Percentiles rank a stretch among this genome's conserved stretches.
Evolutionary conservation across 495 filamentous ascomycete species (phyloP).

Genomic region (Ramalina intermedia): DNA sequence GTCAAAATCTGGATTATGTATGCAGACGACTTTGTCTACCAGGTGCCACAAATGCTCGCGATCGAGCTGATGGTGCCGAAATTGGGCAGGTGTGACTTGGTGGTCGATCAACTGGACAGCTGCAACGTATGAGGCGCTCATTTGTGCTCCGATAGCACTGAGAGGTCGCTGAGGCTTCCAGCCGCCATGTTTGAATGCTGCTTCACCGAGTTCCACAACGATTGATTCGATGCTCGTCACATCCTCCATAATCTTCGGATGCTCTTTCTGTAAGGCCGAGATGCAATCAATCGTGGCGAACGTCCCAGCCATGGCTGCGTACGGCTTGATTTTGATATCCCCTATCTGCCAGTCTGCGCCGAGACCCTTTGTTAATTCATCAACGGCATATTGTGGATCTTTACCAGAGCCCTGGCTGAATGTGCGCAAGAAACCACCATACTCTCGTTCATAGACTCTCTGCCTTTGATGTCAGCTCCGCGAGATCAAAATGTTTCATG

Average conservation of each 20-base stretch:
- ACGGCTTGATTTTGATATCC: slow-evolving; percentile 24
- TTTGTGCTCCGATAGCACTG: slow-evolving; percentile 27
- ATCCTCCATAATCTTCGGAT: slow-evolving; percentile 14
- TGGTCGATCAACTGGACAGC: slow-evolving; percentile 28
- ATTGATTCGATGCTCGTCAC: slow-evolving; percentile 16
- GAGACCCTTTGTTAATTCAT: slow-evolving; percentile 22
- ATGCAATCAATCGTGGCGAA: slow-evolving; percentile 23
- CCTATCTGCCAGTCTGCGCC: slow-evolving; percentile 25
- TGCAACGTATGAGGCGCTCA: slow-evolving; percentile 28
- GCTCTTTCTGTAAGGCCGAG: slow-evolving; percentile 13
- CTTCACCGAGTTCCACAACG: slow-evolving; percentile 18
- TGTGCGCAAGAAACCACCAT: slow-evolving; percentile 28
- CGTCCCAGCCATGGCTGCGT: slow-evolving; percentile 26
- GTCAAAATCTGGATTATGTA: slow-evolving; percentile 17
- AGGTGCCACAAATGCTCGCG: slow-evolving; percentile 26
- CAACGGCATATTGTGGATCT: slow-evolving; percentile 17
- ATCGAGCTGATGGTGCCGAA: slow-evolving; percentile 20
- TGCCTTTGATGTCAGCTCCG: too few relatives aligned
- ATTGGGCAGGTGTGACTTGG: slow-evolving; percentile 23
- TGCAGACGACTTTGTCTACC: slow-evolving; percentile 24
- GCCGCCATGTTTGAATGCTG: slow-evolving; percentile 25
- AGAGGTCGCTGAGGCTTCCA: slow-evolving; percentile 25
- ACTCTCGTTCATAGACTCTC: slow-evolving; percentile 27
- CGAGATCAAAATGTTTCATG: too few relatives aligned
- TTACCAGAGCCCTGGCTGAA: slow-evolving; percentile 24